A percentile compares a stretch with the other conserved stretches of the same genome.
These are phyloP conservation scores for Rhizopogon vinicolor DNA, from an alignment of 768 basidiomycete genomes.

Conservation along the genomic window DNA sequence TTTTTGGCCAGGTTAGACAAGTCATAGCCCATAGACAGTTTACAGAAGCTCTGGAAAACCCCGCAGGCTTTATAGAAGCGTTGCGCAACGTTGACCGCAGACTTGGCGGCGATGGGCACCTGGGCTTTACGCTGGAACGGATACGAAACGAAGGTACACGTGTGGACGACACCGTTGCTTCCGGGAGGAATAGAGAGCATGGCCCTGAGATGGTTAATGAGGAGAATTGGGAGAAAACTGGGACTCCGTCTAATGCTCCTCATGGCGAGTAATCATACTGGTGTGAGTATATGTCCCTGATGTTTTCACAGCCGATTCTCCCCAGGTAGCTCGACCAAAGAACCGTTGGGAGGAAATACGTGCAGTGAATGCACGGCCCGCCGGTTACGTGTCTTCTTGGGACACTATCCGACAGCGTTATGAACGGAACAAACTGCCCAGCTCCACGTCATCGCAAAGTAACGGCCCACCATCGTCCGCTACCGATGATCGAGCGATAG, in stretches of 20 bases:
- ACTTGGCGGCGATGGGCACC: conserved; percentile 26
- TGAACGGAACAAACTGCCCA: conserved; percentile 28
- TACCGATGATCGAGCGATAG: conserved; percentile 32
- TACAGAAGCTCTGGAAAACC: conserved; percentile 25
- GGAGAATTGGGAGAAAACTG: conserved; percentile 10
- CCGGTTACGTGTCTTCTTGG: conserved; percentile 53
- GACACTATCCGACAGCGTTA: conserved; percentile 61
- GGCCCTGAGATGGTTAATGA: conserved; percentile 8
- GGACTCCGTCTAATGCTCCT: conserved; percentile 1
- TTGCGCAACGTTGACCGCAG: conserved; percentile 25
- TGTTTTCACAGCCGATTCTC: background rate
- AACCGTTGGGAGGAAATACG: conserved; percentile 69
- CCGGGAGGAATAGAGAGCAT: conserved; percentile 8
- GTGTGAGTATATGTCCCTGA: background rate
- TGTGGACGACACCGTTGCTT: background rate
- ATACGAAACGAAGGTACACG: conserved; percentile 11
- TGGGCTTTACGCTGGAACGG: conserved; percentile 20
- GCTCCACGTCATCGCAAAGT: conserved; percentile 4
- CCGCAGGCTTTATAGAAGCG: conserved; percentile 24
- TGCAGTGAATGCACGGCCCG: conserved; percentile 39
- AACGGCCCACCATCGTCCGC: conserved; percentile 8
- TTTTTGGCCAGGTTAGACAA: conserved; percentile 29
- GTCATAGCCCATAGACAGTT: conserved; percentile 24
- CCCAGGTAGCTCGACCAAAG: conserved; percentile 5
- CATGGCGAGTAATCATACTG: background rate